Conservation (phyloP, 176 grass and related monocot species). For the Pharus latifolius region DNA sequence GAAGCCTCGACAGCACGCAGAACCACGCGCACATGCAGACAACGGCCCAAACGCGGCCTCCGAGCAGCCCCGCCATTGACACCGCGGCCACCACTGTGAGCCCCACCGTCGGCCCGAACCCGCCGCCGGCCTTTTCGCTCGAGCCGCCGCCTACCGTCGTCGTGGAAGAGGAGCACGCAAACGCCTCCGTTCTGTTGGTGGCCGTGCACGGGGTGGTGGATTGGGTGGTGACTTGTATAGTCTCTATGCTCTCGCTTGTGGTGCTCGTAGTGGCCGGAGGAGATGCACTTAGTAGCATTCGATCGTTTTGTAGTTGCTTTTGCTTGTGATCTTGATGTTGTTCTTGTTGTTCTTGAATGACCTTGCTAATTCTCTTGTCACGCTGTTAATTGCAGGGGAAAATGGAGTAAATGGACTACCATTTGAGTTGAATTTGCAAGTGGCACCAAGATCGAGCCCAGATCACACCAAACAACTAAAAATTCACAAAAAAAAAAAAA, state of each 20-base stretch:
- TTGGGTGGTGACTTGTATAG: not conserved
- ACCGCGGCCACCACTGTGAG: conserved; percentile 12
- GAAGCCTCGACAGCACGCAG: not conserved
- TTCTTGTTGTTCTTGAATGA: too few relatives aligned
- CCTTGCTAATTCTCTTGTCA: too few relatives aligned
- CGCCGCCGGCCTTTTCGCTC: not conserved
- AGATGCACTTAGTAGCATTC: too few relatives aligned
- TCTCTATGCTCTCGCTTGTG: not conserved
- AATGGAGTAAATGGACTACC: too few relatives aligned
- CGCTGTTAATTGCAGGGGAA: too few relatives aligned
- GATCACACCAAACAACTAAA: too few relatives aligned
- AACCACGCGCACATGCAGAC: conserved; percentile 18
- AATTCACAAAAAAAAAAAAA: too few relatives aligned
- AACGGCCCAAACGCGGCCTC: conserved; percentile 12
- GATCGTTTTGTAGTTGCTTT: too few relatives aligned
- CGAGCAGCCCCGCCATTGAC: conserved; percentile 22
- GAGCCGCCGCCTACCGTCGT: not conserved
- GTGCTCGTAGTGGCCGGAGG: not conserved
- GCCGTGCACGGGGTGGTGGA: not conserved
- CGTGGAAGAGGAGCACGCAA: not conserved
- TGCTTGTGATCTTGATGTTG: too few relatives aligned
- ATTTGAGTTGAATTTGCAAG: too few relatives aligned
- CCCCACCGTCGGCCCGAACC: not conserved
- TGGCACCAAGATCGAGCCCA: too few relatives aligned
- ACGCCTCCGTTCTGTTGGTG: not conserved